Base-by-base conservation (phyloP, 495 filamentous ascomycete genomes). In the Glarea lozoyensis region DNA sequence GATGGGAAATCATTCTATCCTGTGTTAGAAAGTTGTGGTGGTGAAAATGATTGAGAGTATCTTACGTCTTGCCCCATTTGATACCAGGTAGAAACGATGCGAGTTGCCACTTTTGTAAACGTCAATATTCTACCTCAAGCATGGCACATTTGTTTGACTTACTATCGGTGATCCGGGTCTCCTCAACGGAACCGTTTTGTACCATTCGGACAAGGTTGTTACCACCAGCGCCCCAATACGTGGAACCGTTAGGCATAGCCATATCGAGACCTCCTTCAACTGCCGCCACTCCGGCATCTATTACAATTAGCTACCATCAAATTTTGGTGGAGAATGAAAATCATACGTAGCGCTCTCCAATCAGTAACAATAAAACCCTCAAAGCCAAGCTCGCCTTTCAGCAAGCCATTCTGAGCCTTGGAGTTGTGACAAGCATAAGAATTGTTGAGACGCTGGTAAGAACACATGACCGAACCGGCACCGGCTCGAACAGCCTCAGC, bases 1-100 rank as follows among this genome's bases (percentile, higher is more conserved):
- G 24, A 42, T 16, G 73, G 74, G 48, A 73, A 52, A 9, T 19
- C 43, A 4, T 27, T 1, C 42, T 44, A 19, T n/a, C 4, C 81
- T 88, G 85, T 87, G 25, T 29, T 92, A 10, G 84, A 29, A 18
- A 82, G 60, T 80, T 76, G 61, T 93, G 90, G 69, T 88, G 93
- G 55, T 82, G 78, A 18, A 77, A 76, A 16, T 73, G 69, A 23
- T 9, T n/a, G n/a, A n/a, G 33, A 29, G 19, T 16, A 19, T 13
- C 19, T 27, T 19, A 33, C 23, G 13, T 55, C 42, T 44, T 56
- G 53, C n/a, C 68, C 66, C 37, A 74, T 46, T 18, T 72, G 61
- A 42, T 76, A 81, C 72, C 72, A 81, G 0, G 71, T 20, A 16
- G 77, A 70, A 12, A 80, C 47, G 21, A 75, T 68, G 55, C 75